phyloP scores from a whole-genome alignment of 306 rosid genomes.

The Cicer chorassanicum region DNA sequence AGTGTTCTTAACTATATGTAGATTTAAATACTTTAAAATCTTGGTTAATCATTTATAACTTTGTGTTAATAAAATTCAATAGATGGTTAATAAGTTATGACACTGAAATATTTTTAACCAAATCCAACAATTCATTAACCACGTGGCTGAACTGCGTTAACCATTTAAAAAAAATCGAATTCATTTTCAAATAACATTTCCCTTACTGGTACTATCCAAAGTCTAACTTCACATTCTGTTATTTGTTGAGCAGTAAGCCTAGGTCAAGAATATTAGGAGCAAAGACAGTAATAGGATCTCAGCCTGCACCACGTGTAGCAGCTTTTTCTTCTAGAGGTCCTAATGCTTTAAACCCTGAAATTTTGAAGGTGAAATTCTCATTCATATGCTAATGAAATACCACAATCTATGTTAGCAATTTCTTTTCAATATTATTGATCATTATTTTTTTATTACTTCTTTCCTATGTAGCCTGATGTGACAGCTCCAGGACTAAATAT shows the following conservation, averaged over 20 bases:
- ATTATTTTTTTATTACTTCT: not conserved
- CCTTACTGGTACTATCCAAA: slow-evolving; percentile 17
- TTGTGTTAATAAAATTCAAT: too few species aligned
- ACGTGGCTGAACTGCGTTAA: too few species aligned
- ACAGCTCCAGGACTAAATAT: slow-evolving; percentile 88
- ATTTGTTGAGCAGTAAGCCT: slow-evolving; percentile 57
- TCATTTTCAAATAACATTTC: too few species aligned
- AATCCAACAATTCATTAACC: too few species aligned
- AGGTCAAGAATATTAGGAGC: slow-evolving; percentile 63
- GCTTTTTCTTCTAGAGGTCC: slow-evolving; percentile 87
- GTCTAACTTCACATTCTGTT: slow-evolving; percentile 29
- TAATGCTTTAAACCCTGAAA: slow-evolving; percentile 78
- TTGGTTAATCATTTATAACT: too few species aligned
- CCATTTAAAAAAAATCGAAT: too few species aligned
- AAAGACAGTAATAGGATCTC: slow-evolving; percentile 66
- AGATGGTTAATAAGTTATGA: too few species aligned
- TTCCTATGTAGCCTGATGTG: slow-evolving; percentile 70
- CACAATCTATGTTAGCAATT: not conserved
- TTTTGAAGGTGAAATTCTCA: slow-evolving; percentile 68
- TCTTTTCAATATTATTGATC: not conserved
- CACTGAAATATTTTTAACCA: too few species aligned
- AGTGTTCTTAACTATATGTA: too few species aligned
- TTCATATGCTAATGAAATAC: slow-evolving; percentile 4
- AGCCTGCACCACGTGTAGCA: slow-evolving; percentile 83
- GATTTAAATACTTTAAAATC: too few species aligned